Evolutionary conservation across 176 grass and related monocot species (phyloP).

Genomic region (Oryza glaberrima): DNA sequence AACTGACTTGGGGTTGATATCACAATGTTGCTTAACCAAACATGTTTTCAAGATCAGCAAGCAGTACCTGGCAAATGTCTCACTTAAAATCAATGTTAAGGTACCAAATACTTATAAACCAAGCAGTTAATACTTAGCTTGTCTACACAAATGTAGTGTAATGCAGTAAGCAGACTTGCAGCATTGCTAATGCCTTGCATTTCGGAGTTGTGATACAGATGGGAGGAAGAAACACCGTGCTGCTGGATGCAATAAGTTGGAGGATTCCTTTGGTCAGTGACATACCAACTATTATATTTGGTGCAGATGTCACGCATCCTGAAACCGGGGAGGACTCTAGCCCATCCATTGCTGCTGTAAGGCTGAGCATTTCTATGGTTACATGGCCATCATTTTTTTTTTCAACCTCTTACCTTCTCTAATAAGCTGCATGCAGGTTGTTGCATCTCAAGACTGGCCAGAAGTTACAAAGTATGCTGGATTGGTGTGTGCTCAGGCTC

Average conservation of each 20-base stretch:
- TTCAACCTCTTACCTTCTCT: background rate
- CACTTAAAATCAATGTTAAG: conserved; percentile 99
- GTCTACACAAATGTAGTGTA: conserved; percentile 31
- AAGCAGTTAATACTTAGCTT: background rate
- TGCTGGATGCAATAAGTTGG: conserved; percentile 97
- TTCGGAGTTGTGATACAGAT: conserved; percentile 59
- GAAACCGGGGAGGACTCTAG: conserved; percentile 98
- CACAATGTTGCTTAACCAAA: conserved; percentile 98
- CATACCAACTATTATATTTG: conserved; percentile 99
- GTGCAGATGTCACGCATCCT: conserved; percentile 98
- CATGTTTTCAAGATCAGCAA: conserved; percentile 99
- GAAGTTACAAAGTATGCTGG: conserved; percentile 75
- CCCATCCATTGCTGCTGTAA: conserved; percentile 97
- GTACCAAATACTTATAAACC: conserved; percentile 44
- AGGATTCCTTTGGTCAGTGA: conserved; percentile 98
- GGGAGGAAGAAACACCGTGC: conserved; percentile 98
- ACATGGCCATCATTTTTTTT: background rate
- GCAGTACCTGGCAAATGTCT: conserved; percentile 98
- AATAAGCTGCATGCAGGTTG: conserved; percentile 54
- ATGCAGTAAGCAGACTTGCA: background rate
- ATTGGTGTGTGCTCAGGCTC: conserved; percentile 65
- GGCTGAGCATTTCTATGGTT: conserved; percentile 19
- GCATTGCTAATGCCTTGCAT: conserved; percentile 18
- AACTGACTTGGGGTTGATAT: conserved; percentile 96
- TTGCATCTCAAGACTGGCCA: conserved; percentile 82